Evolutionary conservation across 805 yeast genomes (phyloP).

Genomic region (Metschnikowia colocasiae): DNA sequence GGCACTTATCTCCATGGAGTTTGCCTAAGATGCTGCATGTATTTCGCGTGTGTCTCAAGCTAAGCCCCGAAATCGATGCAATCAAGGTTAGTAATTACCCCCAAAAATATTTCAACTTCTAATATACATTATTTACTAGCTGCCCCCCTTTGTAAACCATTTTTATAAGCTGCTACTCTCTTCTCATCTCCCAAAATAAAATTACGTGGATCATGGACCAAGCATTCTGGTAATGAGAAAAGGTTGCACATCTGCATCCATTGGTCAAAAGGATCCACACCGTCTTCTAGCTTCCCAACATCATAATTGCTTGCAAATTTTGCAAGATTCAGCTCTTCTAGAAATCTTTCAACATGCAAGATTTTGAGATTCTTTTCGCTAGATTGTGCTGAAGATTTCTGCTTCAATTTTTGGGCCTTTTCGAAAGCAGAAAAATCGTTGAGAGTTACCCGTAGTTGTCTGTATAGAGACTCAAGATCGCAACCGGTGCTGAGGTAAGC

Average conservation of each 20-base stretch:
- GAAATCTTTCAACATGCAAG: slow-evolving; percentile 23
- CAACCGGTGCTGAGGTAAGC: slow-evolving; percentile 7
- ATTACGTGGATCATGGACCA: slow-evolving; percentile 29
- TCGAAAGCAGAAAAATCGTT: slow-evolving; percentile 30
- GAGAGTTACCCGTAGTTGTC: slow-evolving; percentile 27
- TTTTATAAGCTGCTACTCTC: slow-evolving; percentile 27
- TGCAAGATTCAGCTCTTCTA: slow-evolving; percentile 4
- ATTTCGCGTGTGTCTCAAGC: too few relatives aligned
- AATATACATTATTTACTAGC: too few relatives aligned
- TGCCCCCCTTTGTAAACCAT: not conserved
- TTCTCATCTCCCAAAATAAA: slow-evolving; percentile 42
- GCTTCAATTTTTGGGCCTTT: slow-evolving; percentile 20
- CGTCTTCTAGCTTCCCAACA: not conserved
- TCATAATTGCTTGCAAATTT: not conserved
- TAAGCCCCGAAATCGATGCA: too few relatives aligned
- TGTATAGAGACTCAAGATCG: slow-evolving; percentile 22
- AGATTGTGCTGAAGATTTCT: not conserved
- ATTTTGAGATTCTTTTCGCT: slow-evolving; percentile 29
- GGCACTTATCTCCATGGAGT: not conserved
- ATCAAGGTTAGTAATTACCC: too few relatives aligned
- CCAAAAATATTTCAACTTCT: too few relatives aligned
- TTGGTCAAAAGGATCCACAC: slow-evolving; percentile 18
- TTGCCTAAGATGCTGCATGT: not conserved
- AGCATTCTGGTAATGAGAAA: slow-evolving; percentile 16
- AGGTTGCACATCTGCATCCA: slow-evolving; percentile 31